Evolutionary conservation across 2,329 filamentous ascomycete genomes (phyloP).

Genomic region (Teratosphaeria pseudoeucalypti): DNA sequence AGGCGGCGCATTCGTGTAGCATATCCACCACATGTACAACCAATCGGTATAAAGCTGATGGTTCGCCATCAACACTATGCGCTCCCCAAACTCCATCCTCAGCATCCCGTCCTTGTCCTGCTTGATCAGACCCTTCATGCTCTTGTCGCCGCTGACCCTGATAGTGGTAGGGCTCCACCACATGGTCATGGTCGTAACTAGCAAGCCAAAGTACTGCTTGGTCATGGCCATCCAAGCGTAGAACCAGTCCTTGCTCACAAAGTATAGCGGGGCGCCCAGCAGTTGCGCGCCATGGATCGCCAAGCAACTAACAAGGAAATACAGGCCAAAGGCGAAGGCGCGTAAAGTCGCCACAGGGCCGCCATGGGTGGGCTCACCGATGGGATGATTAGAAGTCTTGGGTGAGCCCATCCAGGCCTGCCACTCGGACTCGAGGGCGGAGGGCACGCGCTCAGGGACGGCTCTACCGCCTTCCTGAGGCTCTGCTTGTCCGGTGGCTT

Average conservation of each 20-base stretch:
- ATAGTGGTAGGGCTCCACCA: slow-evolving; percentile 76
- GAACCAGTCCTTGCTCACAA: slow-evolving; percentile 62
- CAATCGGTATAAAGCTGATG: slow-evolving; percentile 71
- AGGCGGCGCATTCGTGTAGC: slow-evolving; percentile 53
- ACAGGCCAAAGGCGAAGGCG: slow-evolving; percentile 34
- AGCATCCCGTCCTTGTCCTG: slow-evolving; percentile 59
- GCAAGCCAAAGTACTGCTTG: slow-evolving; percentile 72
- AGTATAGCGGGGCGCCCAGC: slow-evolving; percentile 63
- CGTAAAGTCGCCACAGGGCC: slow-evolving; percentile 32
- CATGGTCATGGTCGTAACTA: slow-evolving; percentile 69
- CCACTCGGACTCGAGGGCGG: slow-evolving; percentile 7
- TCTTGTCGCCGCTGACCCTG: slow-evolving; percentile 71
- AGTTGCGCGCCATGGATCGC: slow-evolving; percentile 55
- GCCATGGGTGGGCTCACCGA: slow-evolving; percentile 33
- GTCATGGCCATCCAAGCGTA: slow-evolving; percentile 78
- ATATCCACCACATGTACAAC: slow-evolving; percentile 90
- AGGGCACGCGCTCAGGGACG: slow-evolving; percentile 3
- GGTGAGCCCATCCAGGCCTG: slow-evolving; percentile 8
- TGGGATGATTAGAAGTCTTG: slow-evolving; percentile 15
- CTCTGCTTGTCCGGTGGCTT: background rate
- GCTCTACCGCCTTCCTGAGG: background rate
- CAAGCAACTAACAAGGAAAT: slow-evolving; percentile 35
- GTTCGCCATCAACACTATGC: slow-evolving; percentile 73
- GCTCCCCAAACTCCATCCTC: slow-evolving; percentile 67
- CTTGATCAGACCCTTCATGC: slow-evolving; percentile 62